Conservation (phyloP, 352 stramenopile genomes). For the Phytophthora cajani region DNA sequence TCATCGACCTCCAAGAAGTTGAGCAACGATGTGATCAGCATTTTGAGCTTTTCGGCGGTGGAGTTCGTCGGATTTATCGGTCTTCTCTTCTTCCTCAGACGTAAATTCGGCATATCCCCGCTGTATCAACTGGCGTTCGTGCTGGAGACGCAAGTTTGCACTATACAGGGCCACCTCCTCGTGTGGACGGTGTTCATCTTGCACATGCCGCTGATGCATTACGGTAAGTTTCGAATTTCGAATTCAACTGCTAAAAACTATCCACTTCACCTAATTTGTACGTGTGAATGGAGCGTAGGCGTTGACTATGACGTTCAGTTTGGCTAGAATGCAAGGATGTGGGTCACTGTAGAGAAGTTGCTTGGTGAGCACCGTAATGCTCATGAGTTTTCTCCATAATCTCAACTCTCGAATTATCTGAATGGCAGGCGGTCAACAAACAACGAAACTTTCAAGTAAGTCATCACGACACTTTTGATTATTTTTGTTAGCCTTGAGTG, state of each 20-base stretch:
- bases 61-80: constrained; percentile 25
- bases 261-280: no score
- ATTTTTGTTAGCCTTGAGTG: background rate
- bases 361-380: no score
- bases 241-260: background rate
- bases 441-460: background rate
- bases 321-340: no score
- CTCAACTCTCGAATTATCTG: no score
- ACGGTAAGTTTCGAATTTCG: constrained; percentile 17
- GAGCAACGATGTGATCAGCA: constrained; percentile 14
- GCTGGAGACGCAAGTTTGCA: constrained; percentile 22
- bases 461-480: background rate
- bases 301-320: constrained; percentile 22
- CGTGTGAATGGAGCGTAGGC: constrained; percentile 6
- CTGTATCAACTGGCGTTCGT: constrained; percentile 33
- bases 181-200: constrained; percentile 31
- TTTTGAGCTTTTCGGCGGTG: constrained; percentile 23
- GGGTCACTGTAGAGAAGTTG: no score
- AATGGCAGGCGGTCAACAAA: no score
- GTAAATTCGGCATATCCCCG: constrained; percentile 30
- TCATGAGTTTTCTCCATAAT: no score
- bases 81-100: constrained; percentile 20
- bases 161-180: constrained; percentile 24
- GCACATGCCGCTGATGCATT: constrained; percentile 28
- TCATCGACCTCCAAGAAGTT: constrained; percentile 15